Conservation (phyloP, 805 yeast genomes). For the Saccharomycopsis lassenensis region DNA sequence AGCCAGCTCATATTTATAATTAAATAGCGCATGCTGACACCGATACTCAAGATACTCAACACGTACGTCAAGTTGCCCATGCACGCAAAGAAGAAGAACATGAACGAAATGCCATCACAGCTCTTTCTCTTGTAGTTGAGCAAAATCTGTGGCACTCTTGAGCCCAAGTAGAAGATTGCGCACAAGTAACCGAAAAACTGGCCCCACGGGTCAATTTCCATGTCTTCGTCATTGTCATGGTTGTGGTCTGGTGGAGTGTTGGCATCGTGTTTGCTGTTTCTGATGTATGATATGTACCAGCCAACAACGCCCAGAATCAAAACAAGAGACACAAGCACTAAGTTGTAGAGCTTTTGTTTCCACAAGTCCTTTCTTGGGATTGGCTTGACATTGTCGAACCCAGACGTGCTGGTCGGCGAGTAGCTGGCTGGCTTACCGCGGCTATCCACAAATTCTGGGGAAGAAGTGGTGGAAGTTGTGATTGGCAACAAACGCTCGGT, state of each 20-base stretch:
- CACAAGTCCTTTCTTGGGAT: conserved; percentile 21
- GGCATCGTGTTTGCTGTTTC: conserved; percentile 26
- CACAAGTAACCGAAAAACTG: conserved; percentile 79
- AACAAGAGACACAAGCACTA: conserved; percentile 43
- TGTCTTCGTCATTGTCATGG: conserved; percentile 30
- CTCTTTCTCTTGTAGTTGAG: conserved; percentile 79
- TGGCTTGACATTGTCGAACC: too few species aligned
- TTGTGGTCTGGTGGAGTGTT: conserved; percentile 19
- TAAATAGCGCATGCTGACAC: conserved; percentile 57
- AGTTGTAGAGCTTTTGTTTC: conserved; percentile 21
- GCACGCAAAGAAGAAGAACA: conserved; percentile 92
- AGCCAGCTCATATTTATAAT: conserved; percentile 86
- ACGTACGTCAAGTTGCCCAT: conserved; percentile 89
- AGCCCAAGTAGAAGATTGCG: conserved; percentile 69
- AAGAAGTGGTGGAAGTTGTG: too few species aligned
- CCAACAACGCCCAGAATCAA: conserved; percentile 76
- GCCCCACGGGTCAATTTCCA: conserved; percentile 64
- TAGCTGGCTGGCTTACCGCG: too few species aligned
- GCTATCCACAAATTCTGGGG: too few species aligned
- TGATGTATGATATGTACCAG: conserved; percentile 61
- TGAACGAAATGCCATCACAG: conserved; percentile 89
- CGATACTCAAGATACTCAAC: conserved; percentile 68
- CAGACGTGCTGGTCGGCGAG: too few species aligned
- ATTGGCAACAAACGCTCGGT: background rate
- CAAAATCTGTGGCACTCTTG: conserved; percentile 85